These are phyloP conservation scores for Phytopythium sindhum DNA, from an alignment of 352 stramenopile genomes.

Conservation along the genomic window DNA sequence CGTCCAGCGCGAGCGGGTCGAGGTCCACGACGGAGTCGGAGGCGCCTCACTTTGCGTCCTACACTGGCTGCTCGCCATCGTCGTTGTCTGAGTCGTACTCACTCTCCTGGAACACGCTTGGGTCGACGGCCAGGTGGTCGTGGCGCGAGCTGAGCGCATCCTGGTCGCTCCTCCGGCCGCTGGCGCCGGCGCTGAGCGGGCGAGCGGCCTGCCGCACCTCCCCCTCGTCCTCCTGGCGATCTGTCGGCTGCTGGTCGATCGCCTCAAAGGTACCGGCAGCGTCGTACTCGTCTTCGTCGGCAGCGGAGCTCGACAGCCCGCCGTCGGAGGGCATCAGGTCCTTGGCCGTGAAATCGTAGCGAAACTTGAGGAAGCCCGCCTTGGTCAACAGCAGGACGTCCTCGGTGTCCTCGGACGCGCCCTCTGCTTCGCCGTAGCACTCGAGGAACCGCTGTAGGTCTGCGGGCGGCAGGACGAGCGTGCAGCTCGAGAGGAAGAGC, in stretches of 20 bases:
- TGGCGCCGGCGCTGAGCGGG: neutral
- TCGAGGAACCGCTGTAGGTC: constrained; percentile 59
- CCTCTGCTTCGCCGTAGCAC: constrained; percentile 32
- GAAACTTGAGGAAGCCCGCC: constrained; percentile 48
- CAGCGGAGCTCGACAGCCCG: neutral
- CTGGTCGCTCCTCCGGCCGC: neutral
- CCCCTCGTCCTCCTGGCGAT: neutral
- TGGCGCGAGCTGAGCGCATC: neutral
- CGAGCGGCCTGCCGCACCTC: neutral
- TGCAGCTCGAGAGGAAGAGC: constrained; percentile 45
- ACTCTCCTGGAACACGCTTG: constrained; percentile 7
- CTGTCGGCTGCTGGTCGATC: neutral
- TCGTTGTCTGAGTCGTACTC: constrained; percentile 2
- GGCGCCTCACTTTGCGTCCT: neutral
- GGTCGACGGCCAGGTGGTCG: constrained; percentile 4
- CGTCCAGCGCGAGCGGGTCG: neutral
- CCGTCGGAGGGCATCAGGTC: neutral
- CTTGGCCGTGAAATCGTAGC: constrained; percentile 37
- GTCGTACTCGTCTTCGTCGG: neutral
- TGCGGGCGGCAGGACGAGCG: constrained; percentile 27
- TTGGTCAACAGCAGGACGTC: constrained; percentile 28
- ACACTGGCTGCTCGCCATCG: neutral
- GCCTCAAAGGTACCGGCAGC: neutral
- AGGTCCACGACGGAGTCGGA: neutral
- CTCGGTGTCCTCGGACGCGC: constrained; percentile 2